Evolutionary conservation across 441 rosid genomes (phyloP).

Genomic region (Aleurites moluccanus): DNA sequence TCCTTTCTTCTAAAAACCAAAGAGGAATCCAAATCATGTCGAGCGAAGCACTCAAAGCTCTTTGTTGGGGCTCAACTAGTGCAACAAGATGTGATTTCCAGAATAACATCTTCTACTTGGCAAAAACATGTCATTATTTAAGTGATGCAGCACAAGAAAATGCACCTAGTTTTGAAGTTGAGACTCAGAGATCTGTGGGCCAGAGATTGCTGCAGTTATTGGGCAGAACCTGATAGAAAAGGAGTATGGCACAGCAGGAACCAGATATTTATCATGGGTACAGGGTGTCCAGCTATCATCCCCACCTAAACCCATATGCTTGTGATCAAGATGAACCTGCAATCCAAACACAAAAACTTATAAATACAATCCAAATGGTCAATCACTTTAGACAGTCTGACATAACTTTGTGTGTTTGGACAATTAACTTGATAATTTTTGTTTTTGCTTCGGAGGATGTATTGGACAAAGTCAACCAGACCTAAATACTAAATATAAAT

Average conservation of each 20-base stretch:
- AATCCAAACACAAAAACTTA: constrained; percentile 15
- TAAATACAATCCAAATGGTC: background rate
- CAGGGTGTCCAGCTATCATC: constrained; percentile 96
- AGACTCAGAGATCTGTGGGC: constrained; percentile 53
- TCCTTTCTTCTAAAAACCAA: too few relatives aligned
- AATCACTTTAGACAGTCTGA: background rate
- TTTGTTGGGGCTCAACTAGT: background rate
- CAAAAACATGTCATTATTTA: background rate
- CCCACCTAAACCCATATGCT: constrained; percentile 95
- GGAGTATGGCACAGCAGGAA: constrained; percentile 75
- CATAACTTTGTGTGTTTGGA: background rate
- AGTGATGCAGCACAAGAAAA: constrained; percentile 4
- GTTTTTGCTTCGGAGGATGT: background rate
- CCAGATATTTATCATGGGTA: constrained; percentile 70
- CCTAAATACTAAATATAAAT: background rate
- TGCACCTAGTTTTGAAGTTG: constrained; percentile 46
- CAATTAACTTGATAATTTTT: background rate
- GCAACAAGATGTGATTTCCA: background rate
- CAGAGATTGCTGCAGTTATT: constrained; percentile 52
- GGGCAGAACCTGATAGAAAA: constrained; percentile 74
- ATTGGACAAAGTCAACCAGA: background rate
- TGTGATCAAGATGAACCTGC: constrained; percentile 97
- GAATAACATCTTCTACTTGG: background rate
- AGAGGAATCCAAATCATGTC: background rate
- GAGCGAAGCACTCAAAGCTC: background rate